These are phyloP conservation scores for Conticribra guillardii DNA, from an alignment of 108 stramenopile species.

Conservation along the genomic window DNA sequence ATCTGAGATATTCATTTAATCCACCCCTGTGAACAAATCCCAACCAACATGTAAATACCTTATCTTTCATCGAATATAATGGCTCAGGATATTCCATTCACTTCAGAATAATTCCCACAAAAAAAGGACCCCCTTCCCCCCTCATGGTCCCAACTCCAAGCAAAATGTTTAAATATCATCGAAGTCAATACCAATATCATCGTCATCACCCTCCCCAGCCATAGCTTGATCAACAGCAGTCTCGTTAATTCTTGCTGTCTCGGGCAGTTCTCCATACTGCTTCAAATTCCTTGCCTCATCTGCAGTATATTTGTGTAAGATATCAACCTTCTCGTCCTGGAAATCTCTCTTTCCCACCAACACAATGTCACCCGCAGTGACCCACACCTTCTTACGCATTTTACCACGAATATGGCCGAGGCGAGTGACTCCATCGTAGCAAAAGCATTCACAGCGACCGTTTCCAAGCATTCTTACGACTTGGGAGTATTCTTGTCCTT, in stretches of 20 bases:
- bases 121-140: too few species aligned
- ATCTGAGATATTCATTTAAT: too few species aligned
- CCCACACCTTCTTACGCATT: slow-evolving; percentile 99
- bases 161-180: slow-evolving; percentile 91
- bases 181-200: slow-evolving; percentile 95
- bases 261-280: slow-evolving; percentile 98
- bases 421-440: slow-evolving; percentile 98
- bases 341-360: slow-evolving; percentile 97
- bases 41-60: too few species aligned
- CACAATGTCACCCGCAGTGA: slow-evolving; percentile 98
- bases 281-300: slow-evolving; percentile 99
- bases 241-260: slow-evolving; percentile 98
- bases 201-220: slow-evolving; percentile 93
- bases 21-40: too few species aligned
- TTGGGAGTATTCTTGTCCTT: slow-evolving; percentile 93
- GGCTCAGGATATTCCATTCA: too few species aligned
- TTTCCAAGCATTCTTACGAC: slow-evolving; percentile 99
- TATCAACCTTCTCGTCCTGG: slow-evolving; percentile 99
- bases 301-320: slow-evolving; percentile 98
- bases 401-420: slow-evolving; percentile 99
- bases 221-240: slow-evolving; percentile 99
- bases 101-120: too few species aligned
- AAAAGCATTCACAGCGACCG: slow-evolving; percentile 97
- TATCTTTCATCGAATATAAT: too few species aligned
- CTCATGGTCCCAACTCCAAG: too few species aligned